A percentile compares a stretch with the other conserved stretches of the same genome.
Evolutionary conservation across 768 basidiomycete genomes (phyloP).

Genomic region (Serendipita sp.): DNA sequence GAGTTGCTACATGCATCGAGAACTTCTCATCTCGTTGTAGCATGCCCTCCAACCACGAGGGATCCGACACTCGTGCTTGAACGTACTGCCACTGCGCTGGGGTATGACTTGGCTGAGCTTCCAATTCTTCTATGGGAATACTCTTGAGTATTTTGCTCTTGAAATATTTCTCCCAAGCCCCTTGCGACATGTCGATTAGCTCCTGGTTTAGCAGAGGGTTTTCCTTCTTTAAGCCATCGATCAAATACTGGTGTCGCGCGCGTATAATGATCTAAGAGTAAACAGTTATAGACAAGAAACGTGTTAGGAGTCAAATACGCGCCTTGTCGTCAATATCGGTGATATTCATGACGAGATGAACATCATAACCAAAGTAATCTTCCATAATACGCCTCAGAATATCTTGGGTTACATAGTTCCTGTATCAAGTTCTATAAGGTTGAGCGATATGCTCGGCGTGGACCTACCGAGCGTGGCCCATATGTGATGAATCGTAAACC

Average conservation of each 20-base stretch:
- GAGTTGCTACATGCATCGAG: conserved; percentile 66
- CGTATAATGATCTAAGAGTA: conserved; percentile 73
- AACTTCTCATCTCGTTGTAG: conserved; percentile 80
- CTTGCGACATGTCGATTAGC: conserved; percentile 39
- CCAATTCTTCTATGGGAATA: conserved; percentile 33
- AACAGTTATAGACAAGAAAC: conserved; percentile 6
- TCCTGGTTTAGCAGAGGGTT: conserved; percentile 37
- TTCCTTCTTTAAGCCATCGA: conserved; percentile 44
- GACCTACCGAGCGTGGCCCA: conserved; percentile 88
- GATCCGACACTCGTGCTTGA: conserved; percentile 22
- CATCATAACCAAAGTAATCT: conserved; percentile 94
- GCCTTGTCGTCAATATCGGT: conserved; percentile 99
- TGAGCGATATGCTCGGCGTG: neutral
- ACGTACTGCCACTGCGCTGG: neutral
- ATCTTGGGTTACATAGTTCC: conserved; percentile 95
- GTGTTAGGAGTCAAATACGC: conserved; percentile 11
- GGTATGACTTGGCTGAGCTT: conserved; percentile 6
- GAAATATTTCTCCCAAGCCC: conserved; percentile 48
- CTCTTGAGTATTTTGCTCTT: conserved; percentile 41
- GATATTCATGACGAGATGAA: conserved; percentile 98
- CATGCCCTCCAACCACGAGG: conserved; percentile 52
- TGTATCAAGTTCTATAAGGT: conserved; percentile 19
- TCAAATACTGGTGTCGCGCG: conserved; percentile 56
- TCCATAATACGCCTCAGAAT: conserved; percentile 75
- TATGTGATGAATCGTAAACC: conserved; percentile 94